Percentiles rank a stretch among this genome's conserved stretches.
Evolutionary conservation across 2,329 filamentous ascomycete genomes (phyloP).

Genomic region (Mollisia scopiformis): DNA sequence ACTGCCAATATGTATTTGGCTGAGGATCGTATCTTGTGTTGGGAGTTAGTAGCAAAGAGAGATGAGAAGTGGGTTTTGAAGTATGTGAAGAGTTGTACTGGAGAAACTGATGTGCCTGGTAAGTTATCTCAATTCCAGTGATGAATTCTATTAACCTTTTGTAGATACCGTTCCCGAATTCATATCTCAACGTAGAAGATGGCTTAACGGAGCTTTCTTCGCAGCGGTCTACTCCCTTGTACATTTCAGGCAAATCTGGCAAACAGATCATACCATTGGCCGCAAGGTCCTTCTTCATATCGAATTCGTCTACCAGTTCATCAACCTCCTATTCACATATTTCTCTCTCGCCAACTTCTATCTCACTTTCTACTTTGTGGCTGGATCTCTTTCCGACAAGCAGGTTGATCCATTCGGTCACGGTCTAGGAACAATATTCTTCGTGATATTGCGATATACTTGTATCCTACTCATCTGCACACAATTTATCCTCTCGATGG

Average conservation of each 20-base stretch:
- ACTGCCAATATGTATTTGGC: conserved; percentile 96
- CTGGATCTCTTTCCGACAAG: conserved; percentile 81
- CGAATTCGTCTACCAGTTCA: conserved; percentile 93
- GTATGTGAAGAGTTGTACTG: conserved; percentile 94
- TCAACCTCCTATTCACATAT: conserved; percentile 93
- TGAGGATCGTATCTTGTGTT: conserved; percentile 88
- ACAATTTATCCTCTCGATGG: conserved; percentile 95
- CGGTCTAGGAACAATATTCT: conserved; percentile 81
- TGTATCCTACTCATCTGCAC: conserved; percentile 87
- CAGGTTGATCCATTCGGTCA: conserved; percentile 90
- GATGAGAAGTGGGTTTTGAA: conserved; percentile 96
- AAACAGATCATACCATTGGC: conserved; percentile 85
- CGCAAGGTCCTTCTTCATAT: conserved; percentile 92
- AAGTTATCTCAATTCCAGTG: conserved; percentile 42
- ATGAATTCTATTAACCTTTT: conserved; percentile 10
- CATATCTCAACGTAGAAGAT: conserved; percentile 92
- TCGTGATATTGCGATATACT: conserved; percentile 81
- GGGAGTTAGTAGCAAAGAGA: conserved; percentile 94
- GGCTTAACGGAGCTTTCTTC: conserved; percentile 99
- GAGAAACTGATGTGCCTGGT: conserved; percentile 98
- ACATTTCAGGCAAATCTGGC: conserved; percentile 92
- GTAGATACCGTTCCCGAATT: conserved; percentile 94
- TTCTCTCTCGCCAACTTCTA: conserved; percentile 99
- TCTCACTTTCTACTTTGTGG: conserved; percentile 97
- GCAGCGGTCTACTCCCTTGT: conserved; percentile 96